Evolutionary conservation across 2,329 filamentous ascomycete species (phyloP).

Genomic region (Beauveria varroae): DNA sequence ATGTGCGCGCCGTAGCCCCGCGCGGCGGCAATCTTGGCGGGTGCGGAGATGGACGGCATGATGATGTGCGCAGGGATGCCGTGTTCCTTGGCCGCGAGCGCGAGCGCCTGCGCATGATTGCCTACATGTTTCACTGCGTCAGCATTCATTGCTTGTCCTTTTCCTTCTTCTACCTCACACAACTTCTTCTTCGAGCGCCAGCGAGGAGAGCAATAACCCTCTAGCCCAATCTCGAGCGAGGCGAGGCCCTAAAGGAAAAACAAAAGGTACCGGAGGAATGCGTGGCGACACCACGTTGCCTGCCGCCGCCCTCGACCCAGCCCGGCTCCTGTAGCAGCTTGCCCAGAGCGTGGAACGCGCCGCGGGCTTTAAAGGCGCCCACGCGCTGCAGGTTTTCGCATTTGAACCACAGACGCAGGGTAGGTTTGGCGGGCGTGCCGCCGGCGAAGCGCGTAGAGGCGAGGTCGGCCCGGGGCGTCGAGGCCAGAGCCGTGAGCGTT

Average conservation of each 20-base stretch:
- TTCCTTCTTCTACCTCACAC: too few species aligned
- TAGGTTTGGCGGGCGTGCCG: conserved; percentile 52
- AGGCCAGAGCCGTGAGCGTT: conserved; percentile 68
- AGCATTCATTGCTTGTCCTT: neutral
- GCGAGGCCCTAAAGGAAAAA: neutral
- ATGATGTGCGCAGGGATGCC: conserved; percentile 77
- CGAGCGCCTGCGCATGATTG: conserved; percentile 90
- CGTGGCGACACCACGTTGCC: conserved; percentile 69
- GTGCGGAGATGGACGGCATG: conserved; percentile 80
- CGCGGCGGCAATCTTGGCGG: conserved; percentile 83
- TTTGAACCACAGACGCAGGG: conserved; percentile 80
- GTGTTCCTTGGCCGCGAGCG: conserved; percentile 70
- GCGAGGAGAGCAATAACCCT: too few species aligned
- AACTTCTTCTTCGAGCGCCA: too few species aligned
- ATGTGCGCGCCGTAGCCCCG: conserved; percentile 68
- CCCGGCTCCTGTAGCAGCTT: conserved; percentile 56
- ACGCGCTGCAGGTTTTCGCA: conserved; percentile 89
- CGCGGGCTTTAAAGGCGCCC: conserved; percentile 87
- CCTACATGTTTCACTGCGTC: conserved; percentile 40
- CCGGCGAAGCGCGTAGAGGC: conserved; percentile 49
- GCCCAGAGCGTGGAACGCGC: conserved; percentile 79
- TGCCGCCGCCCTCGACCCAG: conserved; percentile 51
- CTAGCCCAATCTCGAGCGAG: neutral
- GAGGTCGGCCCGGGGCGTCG: conserved; percentile 55
- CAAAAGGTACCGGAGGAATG: conserved; percentile 68